Conservation (phyloP, 2,329 filamentous ascomycete genomes). For the Pseudogymnoascus sp. region DNA sequence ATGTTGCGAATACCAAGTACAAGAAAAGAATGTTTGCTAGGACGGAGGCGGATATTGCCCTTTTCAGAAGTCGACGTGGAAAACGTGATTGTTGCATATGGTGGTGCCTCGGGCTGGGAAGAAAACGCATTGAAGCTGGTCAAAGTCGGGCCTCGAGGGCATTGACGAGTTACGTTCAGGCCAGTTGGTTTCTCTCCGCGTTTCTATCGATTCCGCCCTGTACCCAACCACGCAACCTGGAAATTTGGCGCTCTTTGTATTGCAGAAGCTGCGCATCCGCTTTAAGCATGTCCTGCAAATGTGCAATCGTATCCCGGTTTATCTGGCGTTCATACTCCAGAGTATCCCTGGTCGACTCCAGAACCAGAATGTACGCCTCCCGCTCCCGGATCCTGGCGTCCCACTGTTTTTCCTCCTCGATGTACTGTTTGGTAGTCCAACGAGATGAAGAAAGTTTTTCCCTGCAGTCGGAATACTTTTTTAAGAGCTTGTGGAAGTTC, state of each 20-base stretch:
- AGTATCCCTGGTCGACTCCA: neutral
- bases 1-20: slow-evolving; percentile 89
- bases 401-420: neutral
- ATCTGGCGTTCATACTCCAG: neutral
- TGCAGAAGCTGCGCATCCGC: neutral
- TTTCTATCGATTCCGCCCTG: neutral
- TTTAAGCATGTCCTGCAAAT: neutral
- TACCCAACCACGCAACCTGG: neutral
- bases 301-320: neutral
- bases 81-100: slow-evolving; percentile 42
- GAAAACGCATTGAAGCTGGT: slow-evolving; percentile 57
- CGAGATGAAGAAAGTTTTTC: neutral
- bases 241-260: neutral
- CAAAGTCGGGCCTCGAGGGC: slow-evolving; percentile 34
- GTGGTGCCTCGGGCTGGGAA: slow-evolving; percentile 49
- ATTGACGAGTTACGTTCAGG: slow-evolving; percentile 15
- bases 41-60: slow-evolving; percentile 38
- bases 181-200: neutral
- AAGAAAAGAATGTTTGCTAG: slow-evolving; percentile 74
- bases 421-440: neutral
- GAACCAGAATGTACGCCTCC: neutral
- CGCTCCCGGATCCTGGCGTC: neutral
- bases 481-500: neutral
- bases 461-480: neutral
- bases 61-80: slow-evolving; percentile 34